Evolutionary conservation across 73 alveolate species (phyloP).

Genomic region (Durusdinium trenchii): DNA sequence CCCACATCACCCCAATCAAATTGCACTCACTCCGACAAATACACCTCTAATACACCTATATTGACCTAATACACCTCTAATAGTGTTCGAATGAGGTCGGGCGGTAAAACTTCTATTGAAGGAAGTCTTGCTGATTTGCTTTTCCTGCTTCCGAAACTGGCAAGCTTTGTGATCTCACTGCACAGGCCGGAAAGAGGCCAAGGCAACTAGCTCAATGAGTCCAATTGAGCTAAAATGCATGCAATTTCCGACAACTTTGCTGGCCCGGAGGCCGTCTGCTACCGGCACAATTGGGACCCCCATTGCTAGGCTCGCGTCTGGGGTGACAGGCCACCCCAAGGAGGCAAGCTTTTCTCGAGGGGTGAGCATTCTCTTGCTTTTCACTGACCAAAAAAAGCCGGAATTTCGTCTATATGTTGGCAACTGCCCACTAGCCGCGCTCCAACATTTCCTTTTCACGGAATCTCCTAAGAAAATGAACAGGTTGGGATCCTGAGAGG

Average conservation of each 20-base stretch:
- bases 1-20: too few species aligned
- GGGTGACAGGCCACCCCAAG: neutral
- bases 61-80: too few species aligned
- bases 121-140: too few species aligned
- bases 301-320: neutral
- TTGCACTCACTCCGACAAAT: too few species aligned
- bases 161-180: neutral
- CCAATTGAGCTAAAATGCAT: neutral
- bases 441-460: neutral
- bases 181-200: neutral
- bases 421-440: neutral
- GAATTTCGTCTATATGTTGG: neutral
- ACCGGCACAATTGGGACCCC: neutral
- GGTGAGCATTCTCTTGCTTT: neutral
- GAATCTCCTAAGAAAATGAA: neutral
- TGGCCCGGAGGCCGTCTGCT: neutral
- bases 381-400: neutral
- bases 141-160: too few species aligned
- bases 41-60: too few species aligned
- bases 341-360: neutral
- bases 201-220: neutral
- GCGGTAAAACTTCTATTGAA: too few species aligned
- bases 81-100: too few species aligned
- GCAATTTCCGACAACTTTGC: neutral
- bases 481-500: neutral